Percentiles rank a stretch among this genome's conserved stretches.
These are phyloP conservation scores for Iris pallida DNA, from an alignment of 116 monocot genomes.

Conservation along the genomic window DNA sequence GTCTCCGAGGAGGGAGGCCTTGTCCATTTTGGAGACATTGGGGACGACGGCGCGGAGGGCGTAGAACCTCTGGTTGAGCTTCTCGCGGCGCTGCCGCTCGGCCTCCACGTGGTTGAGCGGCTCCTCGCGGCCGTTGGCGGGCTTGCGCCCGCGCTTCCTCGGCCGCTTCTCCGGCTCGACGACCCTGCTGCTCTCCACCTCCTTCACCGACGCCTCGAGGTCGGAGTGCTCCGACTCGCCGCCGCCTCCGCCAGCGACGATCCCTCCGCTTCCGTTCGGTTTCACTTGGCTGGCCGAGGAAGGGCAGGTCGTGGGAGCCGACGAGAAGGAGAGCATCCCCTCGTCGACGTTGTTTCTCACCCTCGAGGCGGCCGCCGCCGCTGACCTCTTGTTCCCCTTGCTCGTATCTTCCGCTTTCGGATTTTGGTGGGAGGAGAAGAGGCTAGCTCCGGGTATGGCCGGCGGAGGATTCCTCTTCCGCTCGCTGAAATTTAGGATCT, in stretches of 20 bases:
- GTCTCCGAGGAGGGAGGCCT: constrained; percentile 39
- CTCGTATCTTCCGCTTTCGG: constrained; percentile 7
- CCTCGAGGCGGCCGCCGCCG: constrained; percentile 14
- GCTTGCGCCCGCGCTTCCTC: constrained; percentile 35
- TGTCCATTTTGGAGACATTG: constrained; percentile 47
- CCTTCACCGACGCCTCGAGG: constrained; percentile 28
- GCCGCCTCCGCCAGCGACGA: neutral
- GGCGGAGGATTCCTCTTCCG: constrained; percentile 21
- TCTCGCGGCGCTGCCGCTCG: constrained; percentile 39
- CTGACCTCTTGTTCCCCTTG: constrained; percentile 11
- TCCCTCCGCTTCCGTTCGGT: too few relatives aligned
- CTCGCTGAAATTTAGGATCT: constrained; percentile 36
- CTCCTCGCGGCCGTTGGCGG: constrained; percentile 40
- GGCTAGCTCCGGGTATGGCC: constrained; percentile 7
- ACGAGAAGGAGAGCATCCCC: constrained; percentile 51
- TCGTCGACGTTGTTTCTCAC: constrained; percentile 31
- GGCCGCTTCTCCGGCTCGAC: constrained; percentile 27
- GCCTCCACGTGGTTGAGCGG: constrained; percentile 47
- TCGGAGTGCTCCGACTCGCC: constrained; percentile 39
- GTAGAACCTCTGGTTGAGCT: constrained; percentile 45
- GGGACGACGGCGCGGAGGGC: constrained; percentile 41
- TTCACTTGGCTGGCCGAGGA: constrained; percentile 10
- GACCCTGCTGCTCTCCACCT: constrained; percentile 29
- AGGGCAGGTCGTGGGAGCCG: constrained; percentile 12
- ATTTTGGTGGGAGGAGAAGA: constrained; percentile 19